Evolutionary conservation across 768 basidiomycete species (phyloP).

Genomic region (Suillus occidentalis): DNA sequence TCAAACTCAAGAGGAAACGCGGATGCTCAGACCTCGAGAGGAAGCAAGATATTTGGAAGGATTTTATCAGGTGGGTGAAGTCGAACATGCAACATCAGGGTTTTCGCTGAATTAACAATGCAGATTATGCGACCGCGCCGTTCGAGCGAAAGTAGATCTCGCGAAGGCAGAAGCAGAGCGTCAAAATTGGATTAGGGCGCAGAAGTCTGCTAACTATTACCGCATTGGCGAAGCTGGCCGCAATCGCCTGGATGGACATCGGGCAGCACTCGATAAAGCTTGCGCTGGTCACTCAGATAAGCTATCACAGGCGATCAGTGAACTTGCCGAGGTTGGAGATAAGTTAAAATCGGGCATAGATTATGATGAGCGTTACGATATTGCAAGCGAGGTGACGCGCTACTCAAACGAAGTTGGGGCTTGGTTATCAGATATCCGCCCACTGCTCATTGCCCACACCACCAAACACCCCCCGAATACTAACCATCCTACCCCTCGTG

Average conservation of each 20-base stretch:
- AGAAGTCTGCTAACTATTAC: constrained; percentile 28
- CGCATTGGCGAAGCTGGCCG: constrained; percentile 33
- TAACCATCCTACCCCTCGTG: background rate
- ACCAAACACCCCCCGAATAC: constrained; percentile 8
- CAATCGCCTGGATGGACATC: constrained; percentile 28
- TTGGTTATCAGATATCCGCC: constrained; percentile 25
- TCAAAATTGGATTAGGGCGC: constrained; percentile 29
- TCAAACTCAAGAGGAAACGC: constrained; percentile 27
- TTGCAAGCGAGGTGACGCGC: constrained; percentile 18
- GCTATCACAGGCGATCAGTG: constrained; percentile 23
- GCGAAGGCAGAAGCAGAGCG: constrained; percentile 30
- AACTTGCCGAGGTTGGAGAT: constrained; percentile 26
- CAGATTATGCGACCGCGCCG: constrained; percentile 32
- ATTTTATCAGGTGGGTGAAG: constrained; percentile 30
- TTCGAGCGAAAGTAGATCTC: constrained; percentile 26
- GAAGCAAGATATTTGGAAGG: constrained; percentile 25
- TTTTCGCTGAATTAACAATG: constrained; percentile 2
- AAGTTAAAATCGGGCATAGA: constrained; percentile 23
- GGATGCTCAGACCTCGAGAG: constrained; percentile 19
- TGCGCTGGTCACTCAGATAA: constrained; percentile 24
- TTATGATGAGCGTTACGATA: constrained; percentile 27
- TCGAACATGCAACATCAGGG: background rate
- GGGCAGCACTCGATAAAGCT: constrained; percentile 28
- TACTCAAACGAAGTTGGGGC: constrained; percentile 28
- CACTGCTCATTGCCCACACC: constrained; percentile 23